Base-by-base conservation (phyloP, 1,284 basidiomycete genomes). In the Ganoderma multipileum region DNA sequence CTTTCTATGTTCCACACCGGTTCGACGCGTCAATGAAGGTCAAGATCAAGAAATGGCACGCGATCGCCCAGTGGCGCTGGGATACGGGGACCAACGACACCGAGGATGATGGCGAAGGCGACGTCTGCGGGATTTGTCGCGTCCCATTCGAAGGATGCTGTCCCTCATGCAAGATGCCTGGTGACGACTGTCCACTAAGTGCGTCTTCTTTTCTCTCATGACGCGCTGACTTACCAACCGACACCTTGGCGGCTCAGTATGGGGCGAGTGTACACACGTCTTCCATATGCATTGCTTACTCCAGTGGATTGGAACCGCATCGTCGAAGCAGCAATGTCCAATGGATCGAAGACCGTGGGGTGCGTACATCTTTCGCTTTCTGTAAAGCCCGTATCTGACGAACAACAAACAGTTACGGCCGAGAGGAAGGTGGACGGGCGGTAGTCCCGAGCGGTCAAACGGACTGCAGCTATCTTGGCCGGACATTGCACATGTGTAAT, bases 111-210 rank as follows among this genome's bases (percentile, higher is more conserved):
- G 79, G 72, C 3, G 86, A 89, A 55, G 86, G 89, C 12, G 95
- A 97, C 73, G 93, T 97, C 18, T 98, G 96, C 79, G 96, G 96
- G 7, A 98, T 98, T 72, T 98, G 96, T 80, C 89, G 95, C 59
- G 91, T 95, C 6, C 89, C 95, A 0, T 98, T 91, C 76, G 96
- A 98, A 78, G 94, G 92, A 0, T 96, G 95, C 75, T 98, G 96
- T 82, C 95, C 96, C 5, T 88, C 91, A 4, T 98, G 96, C 82
- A 97, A 96, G 81, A 89, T 96, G 75, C 96, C 96, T 0, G 96
- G 96, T n/a, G 96, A 98, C 73, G 95, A 97, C 76, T 98, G 96
- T 83, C 96, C 96, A 1, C 83, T 98, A 38, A 97, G 96, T 98
- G 75, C 77, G 91, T 87, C 0, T 50, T 12, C 52, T 39, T 9